Evolutionary conservation across 345 rosid species (phyloP).

Genomic region (Cardiospermum halicacabum): DNA sequence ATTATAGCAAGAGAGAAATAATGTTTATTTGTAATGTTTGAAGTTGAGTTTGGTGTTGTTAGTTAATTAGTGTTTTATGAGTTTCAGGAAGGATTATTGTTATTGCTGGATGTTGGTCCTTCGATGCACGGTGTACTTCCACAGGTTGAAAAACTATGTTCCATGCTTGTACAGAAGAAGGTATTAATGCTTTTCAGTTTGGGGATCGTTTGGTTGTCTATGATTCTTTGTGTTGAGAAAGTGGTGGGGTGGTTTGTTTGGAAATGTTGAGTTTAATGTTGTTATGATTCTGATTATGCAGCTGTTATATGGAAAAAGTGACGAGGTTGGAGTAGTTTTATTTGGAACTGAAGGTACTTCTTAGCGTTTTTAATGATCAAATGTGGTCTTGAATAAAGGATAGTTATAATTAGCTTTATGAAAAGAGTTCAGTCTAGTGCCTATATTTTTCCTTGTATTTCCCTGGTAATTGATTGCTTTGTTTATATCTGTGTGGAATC

Average conservation of each 20-base stretch:
- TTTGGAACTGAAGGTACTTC: constrained; percentile 80
- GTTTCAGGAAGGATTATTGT: constrained; percentile 65
- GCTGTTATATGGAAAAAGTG: constrained; percentile 67
- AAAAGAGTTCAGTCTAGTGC: background rate
- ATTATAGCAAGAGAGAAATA: background rate
- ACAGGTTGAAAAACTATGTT: constrained; percentile 58
- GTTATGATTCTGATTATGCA: constrained; percentile 29
- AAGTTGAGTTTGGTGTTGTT: background rate
- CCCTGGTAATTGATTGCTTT: constrained; percentile 2
- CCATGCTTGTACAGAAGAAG: constrained; percentile 76
- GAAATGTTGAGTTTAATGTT: background rate
- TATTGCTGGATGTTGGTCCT: constrained; percentile 84
- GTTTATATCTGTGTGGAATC: constrained; percentile 13
- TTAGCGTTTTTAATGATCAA: background rate
- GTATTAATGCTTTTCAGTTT: constrained; percentile 22
- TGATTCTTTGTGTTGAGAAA: background rate
- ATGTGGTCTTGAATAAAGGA: background rate
- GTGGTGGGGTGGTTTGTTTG: background rate
- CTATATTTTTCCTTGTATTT: background rate
- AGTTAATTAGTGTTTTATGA: background rate
- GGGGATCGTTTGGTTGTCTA: background rate
- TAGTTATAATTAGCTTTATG: background rate
- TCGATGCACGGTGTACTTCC: constrained; percentile 67
- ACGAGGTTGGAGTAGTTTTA: constrained; percentile 77
- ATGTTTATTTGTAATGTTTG: background rate